phyloP scores from a whole-genome alignment of 2,329 filamentous ascomycete genomes.

The Nothomitra cinnamomea region DNA sequence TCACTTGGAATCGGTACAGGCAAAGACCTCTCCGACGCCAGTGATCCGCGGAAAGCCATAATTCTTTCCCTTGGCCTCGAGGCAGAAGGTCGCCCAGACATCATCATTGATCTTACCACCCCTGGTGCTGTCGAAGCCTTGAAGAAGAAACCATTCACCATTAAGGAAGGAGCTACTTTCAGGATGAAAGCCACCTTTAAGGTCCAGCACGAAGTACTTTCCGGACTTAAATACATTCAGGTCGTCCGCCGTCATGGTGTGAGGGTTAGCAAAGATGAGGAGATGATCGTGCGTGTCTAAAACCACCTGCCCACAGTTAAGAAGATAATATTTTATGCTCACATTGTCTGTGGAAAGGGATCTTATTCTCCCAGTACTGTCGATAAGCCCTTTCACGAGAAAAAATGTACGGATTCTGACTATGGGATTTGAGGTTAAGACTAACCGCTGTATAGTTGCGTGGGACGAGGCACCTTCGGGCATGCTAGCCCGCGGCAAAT shows the following conservation, averaged over 20 bases:
- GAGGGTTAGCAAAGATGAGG: slow-evolving; percentile 77
- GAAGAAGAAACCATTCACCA: slow-evolving; percentile 86
- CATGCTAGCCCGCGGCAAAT: slow-evolving; percentile 78
- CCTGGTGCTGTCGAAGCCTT: slow-evolving; percentile 59
- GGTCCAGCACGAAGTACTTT: slow-evolving; percentile 92
- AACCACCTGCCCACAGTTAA: background rate
- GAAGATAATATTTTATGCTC: background rate
- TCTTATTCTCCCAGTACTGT: slow-evolving; percentile 89
- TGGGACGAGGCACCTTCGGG: slow-evolving; percentile 83
- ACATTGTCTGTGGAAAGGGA: slow-evolving; percentile 35
- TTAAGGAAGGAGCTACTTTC: slow-evolving; percentile 90
- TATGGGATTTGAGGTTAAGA: background rate
- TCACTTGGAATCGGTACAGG: slow-evolving; percentile 71
- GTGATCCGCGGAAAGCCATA: slow-evolving; percentile 78
- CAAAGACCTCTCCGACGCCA: slow-evolving; percentile 54
- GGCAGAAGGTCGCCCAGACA: slow-evolving; percentile 63
- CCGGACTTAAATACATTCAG: slow-evolving; percentile 90
- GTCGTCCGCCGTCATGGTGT: slow-evolving; percentile 81
- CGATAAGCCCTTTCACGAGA: slow-evolving; percentile 68
- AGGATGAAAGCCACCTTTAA: slow-evolving; percentile 90
- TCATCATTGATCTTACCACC: slow-evolving; percentile 70
- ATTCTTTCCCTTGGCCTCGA: slow-evolving; percentile 84
- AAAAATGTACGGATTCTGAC: slow-evolving; percentile 56
- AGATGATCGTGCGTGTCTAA: slow-evolving; percentile 66
- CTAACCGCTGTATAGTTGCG: slow-evolving; percentile 41